Evolutionary conservation across 2,329 filamentous ascomycete species (phyloP).

Genomic region (Beauveria varroae): DNA sequence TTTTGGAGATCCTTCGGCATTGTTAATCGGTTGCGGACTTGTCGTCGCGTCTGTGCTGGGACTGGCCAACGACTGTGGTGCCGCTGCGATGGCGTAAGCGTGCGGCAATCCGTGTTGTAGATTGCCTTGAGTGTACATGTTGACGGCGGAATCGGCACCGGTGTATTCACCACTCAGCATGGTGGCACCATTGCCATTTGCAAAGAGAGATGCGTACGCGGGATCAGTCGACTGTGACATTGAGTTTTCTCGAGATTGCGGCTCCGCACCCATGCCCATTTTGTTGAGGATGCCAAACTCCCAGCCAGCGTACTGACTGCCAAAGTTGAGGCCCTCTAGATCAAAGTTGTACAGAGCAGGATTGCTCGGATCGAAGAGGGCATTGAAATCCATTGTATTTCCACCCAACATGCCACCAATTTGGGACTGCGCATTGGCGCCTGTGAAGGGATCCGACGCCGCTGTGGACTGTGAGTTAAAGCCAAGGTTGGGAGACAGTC

Average conservation of each 20-base stretch:
- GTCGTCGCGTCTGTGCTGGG: slow-evolving; percentile 57
- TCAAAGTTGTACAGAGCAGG: slow-evolving; percentile 94
- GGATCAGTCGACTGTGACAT: slow-evolving; percentile 32
- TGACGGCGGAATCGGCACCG: slow-evolving; percentile 41
- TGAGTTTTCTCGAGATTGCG: slow-evolving; percentile 59
- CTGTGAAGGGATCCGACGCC: slow-evolving; percentile 64
- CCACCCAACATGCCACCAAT: slow-evolving; percentile 42
- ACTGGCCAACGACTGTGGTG: slow-evolving; percentile 54
- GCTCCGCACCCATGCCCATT: slow-evolving; percentile 74
- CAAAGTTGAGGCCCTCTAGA: slow-evolving; percentile 79
- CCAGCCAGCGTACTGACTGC: slow-evolving; percentile 89
- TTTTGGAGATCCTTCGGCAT: slow-evolving; percentile 48
- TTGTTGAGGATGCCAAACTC: slow-evolving; percentile 96
- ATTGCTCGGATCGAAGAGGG: slow-evolving; percentile 84
- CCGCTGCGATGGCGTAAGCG: slow-evolving; percentile 57
- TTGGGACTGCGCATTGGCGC: slow-evolving; percentile 39
- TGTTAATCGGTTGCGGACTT: slow-evolving; percentile 49
- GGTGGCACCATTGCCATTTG: slow-evolving; percentile 39
- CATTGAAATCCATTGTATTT: slow-evolving; percentile 45
- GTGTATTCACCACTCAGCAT: slow-evolving; percentile 45
- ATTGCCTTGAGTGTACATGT: slow-evolving; percentile 48
- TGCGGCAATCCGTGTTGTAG: slow-evolving; percentile 56
- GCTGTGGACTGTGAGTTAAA: slow-evolving; percentile 66
- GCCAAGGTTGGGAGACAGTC: slow-evolving; percentile 39
- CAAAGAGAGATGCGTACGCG: slow-evolving; percentile 40